Evolutionary conservation across 345 rosid species (phyloP).

Genomic region (Bretschneidera sinensis): DNA sequence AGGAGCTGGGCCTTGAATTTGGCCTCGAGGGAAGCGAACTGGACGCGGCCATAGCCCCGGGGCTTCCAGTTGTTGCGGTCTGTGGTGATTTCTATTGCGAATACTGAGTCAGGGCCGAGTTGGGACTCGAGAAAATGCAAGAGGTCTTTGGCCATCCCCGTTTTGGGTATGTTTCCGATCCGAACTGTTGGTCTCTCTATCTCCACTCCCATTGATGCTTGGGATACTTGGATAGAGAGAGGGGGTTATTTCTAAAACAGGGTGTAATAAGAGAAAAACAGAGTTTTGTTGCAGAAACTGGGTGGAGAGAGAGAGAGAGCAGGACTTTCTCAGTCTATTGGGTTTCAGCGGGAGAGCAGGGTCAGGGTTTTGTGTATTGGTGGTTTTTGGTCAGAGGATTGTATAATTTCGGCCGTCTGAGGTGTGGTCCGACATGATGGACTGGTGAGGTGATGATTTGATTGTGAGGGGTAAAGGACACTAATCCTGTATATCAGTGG

Average conservation of each 20-base stretch:
- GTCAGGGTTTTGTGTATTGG: no score
- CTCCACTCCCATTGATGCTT: constrained; percentile 9
- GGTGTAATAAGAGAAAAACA: no score
- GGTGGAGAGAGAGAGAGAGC: neutral
- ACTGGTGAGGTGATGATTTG: no score
- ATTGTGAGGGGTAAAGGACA: no score
- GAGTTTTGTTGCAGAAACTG: no score
- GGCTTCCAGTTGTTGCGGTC: constrained; percentile 75
- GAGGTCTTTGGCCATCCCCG: constrained; percentile 62
- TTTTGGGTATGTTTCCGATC: constrained; percentile 56
- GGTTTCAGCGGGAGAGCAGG: no score
- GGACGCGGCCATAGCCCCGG: constrained; percentile 71
- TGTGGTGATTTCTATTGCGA: constrained; percentile 65
- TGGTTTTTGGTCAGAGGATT: no score
- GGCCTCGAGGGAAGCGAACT: constrained; percentile 58
- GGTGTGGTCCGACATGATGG: no score
- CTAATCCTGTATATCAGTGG: no score
- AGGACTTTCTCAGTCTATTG: neutral
- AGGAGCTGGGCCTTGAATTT: constrained; percentile 39
- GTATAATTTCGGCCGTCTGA: no score
- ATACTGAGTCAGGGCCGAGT: constrained; percentile 62
- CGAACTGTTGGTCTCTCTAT: constrained; percentile 47
- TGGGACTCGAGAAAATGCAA: constrained; percentile 53
- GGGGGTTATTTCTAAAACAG: no score
- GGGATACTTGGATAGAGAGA: no score